Conservation (phyloP, 305 asterid genomes). For the Stenogyne calaminthoides region DNA sequence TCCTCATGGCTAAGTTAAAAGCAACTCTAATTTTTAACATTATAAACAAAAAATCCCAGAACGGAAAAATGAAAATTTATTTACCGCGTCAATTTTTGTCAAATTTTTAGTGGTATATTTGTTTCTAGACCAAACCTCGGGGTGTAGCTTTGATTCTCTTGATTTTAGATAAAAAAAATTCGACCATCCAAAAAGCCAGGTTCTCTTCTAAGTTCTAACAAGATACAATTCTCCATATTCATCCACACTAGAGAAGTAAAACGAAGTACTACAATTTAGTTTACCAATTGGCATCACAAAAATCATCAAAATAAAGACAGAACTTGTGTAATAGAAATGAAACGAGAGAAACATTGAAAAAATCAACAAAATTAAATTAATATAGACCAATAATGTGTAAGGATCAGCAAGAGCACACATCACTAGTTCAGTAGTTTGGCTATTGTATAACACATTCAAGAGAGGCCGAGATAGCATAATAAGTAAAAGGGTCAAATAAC, state of each 20-base stretch:
- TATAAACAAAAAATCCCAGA: background rate
- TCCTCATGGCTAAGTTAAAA: background rate
- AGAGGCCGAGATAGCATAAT: background rate
- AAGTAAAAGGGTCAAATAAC: constrained; percentile 3
- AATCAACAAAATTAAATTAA: background rate
- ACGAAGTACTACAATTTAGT: background rate
- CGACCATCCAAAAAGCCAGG: background rate
- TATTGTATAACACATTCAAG: constrained; percentile 8
- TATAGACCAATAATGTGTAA: background rate
- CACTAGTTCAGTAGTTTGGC: constrained; percentile 3
- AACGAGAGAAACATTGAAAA: background rate
- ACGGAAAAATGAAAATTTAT: background rate
- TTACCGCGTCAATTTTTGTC: background rate
- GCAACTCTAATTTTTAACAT: background rate
- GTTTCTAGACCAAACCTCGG: background rate
- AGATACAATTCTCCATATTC: background rate
- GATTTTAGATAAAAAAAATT: background rate
- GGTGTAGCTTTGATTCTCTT: background rate
- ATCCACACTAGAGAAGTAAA: background rate
- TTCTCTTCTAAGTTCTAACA: background rate
- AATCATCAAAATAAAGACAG: background rate
- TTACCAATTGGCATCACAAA: background rate
- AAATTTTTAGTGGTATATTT: background rate
- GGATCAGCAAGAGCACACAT: constrained; percentile 8
- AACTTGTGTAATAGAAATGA: background rate